Evolutionary conservation across 192 early-diverging fungal genomes (phyloP).

Genomic region (Helicostylum pulchrum): DNA sequence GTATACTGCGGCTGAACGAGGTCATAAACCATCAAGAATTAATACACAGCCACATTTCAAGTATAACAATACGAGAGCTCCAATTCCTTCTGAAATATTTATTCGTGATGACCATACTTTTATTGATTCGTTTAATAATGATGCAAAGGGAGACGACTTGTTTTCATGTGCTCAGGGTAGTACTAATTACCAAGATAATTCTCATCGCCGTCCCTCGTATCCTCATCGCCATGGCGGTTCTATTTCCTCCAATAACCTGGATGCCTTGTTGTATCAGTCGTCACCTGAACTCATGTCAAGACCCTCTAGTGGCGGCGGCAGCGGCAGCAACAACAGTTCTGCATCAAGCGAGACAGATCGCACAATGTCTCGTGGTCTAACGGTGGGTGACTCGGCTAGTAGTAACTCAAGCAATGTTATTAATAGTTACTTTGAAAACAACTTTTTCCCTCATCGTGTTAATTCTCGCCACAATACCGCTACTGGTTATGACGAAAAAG

Average conservation of each 20-base stretch:
- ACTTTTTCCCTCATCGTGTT: too few relatives aligned
- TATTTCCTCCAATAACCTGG: neutral
- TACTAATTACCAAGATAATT: conserved; percentile 4
- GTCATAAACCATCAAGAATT: neutral
- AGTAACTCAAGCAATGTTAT: too few relatives aligned
- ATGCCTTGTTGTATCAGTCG: neutral
- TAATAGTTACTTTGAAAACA: too few relatives aligned
- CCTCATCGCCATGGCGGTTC: neutral
- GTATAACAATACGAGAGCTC: neutral
- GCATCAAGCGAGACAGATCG: neutral
- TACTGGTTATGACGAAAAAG: too few relatives aligned
- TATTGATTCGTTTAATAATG: conserved; percentile 2
- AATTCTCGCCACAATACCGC: too few relatives aligned
- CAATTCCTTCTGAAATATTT: neutral
- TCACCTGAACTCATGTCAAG: neutral
- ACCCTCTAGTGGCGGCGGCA: neutral
- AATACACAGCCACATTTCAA: neutral
- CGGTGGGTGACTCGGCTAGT: too few relatives aligned
- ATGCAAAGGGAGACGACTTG: neutral
- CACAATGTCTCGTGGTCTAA: too few relatives aligned
- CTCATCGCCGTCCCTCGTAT: neutral
- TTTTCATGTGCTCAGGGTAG: neutral
- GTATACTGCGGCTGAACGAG: neutral
- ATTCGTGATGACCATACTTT: neutral
- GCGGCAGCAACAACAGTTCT: conserved; percentile 1